Base-by-base conservation (phyloP, 257 asterid genomes). In the Eucommia ulmoides region DNA sequence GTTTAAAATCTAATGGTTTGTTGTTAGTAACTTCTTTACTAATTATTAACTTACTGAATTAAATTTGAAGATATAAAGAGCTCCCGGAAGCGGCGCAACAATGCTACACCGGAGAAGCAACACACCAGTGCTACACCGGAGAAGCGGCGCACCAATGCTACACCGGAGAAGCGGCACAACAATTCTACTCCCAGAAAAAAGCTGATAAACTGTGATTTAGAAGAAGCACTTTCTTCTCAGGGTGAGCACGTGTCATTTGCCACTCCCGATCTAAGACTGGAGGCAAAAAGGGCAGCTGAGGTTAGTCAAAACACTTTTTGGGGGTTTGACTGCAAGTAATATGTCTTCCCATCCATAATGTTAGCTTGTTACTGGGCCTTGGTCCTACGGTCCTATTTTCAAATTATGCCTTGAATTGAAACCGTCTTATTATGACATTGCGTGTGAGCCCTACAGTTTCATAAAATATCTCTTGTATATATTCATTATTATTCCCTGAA, bases 221-320 rank as follows among this genome's bases (percentile, higher is more conserved):
- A n/a, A n/a, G n/a, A n/a, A n/a, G n/a, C n/a, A n/a, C n/a, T n/a
- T n/a, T n/a, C n/a, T n/a, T n/a, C n/a, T 56, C 54, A 23, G 54
- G 93, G 70, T 51, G 88, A 72, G 59, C 76, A 76, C 55, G 62
- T 65, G 35, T 12, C 45, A 46, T 77, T 22, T 25, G 42, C 66
- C 21, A 64, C 76, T 65, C 98, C 96, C 51, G 74, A 82, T 74
- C 78, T 82, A 35, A 69, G 93, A 56, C 69, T 70, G 73, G 98
- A 89, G 77, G 94, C 96, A 11, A 82, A 76, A 59, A 50, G 71
- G 59, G 66, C 70, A 24, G 93, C 98, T 2, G 92, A 85, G 96
- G 96, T 89, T 69, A 48, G 65, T 57, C 41, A 33, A 45, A 45
- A 25, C 53, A 22, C 44, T 35, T 0, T 35, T 18, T 4, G 5